A percentile compares a stretch with the other conserved stretches of the same genome.
These are phyloP conservation scores for Ilyonectria robusta DNA, from an alignment of 2,329 filamentous ascomycete species.

Conservation along the genomic window DNA sequence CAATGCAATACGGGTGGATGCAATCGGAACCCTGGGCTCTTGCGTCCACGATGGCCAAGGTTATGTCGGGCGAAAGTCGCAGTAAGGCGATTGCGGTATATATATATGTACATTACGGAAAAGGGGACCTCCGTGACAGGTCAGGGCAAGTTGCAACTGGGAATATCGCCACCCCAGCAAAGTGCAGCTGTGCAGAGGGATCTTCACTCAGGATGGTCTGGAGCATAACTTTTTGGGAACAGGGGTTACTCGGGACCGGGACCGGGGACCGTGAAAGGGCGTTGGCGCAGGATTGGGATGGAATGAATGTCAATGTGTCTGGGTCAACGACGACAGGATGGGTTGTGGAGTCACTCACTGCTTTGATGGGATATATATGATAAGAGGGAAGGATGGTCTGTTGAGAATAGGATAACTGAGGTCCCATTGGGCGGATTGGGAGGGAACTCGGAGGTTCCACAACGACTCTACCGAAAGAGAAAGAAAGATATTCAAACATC, in stretches of 20 bases:
- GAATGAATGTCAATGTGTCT: slow-evolving; percentile 46
- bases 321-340: slow-evolving; percentile 40
- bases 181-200: slow-evolving; percentile 25
- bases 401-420: slow-evolving; percentile 20
- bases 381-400: slow-evolving; percentile 30
- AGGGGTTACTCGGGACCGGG: slow-evolving; percentile 33
- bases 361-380: slow-evolving; percentile 43
- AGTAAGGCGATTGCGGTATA: slow-evolving; percentile 41
- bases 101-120: slow-evolving; percentile 45
- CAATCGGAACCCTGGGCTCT: slow-evolving; percentile 27
- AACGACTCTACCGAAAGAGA: slow-evolving; percentile 13
- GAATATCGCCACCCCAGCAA: slow-evolving; percentile 16
- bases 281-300: slow-evolving; percentile 45
- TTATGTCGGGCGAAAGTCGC: slow-evolving; percentile 27
- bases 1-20: slow-evolving; percentile 10
- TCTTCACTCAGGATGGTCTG: slow-evolving; percentile 29
- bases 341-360: slow-evolving; percentile 33
- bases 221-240: slow-evolving; percentile 35
- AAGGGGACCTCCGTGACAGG: slow-evolving; percentile 19
- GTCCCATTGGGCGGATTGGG: slow-evolving; percentile 6
- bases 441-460: slow-evolving; percentile 14
- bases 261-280: slow-evolving; percentile 40
- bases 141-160: neutral
- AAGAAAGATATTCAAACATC: slow-evolving; percentile 17
- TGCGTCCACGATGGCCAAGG: slow-evolving; percentile 21